These are phyloP conservation scores for Ophiosphaerella korrae DNA, from an alignment of 2,329 filamentous ascomycete genomes.

Conservation along the genomic window DNA sequence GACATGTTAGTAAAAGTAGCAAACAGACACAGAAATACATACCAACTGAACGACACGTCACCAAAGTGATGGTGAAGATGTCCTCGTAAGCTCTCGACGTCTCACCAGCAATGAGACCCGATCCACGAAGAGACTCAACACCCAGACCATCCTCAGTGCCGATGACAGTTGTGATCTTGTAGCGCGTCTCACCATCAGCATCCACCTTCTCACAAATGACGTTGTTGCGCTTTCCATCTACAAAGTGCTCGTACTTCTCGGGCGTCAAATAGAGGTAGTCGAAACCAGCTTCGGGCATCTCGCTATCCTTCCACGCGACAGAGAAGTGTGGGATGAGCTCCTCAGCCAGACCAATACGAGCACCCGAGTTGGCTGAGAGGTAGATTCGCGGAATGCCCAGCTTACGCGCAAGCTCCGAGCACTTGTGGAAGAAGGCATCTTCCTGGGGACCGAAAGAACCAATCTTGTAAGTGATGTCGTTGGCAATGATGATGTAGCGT, in stretches of 20 bases:
- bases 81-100: constrained; percentile 97
- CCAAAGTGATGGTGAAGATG: constrained; percentile 96
- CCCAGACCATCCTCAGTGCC: constrained; percentile 94
- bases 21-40: constrained; percentile 24
- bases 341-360: constrained; percentile 93
- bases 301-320: constrained; percentile 89
- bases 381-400: constrained; percentile 96
- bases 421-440: constrained; percentile 99
- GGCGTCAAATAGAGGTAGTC: constrained; percentile 95
- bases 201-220: constrained; percentile 87
- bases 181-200: constrained; percentile 85
- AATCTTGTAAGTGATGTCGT: constrained; percentile 99
- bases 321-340: constrained; percentile 97
- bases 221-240: constrained; percentile 73
- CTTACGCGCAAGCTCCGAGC: constrained; percentile 92
- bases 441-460: constrained; percentile 96
- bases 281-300: constrained; percentile 85
- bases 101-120: constrained; percentile 96
- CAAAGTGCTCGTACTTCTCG: constrained; percentile 83
- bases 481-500: constrained; percentile 94
- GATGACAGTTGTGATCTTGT: constrained; percentile 93
- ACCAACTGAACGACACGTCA: constrained; percentile 97
- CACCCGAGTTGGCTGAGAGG: constrained; percentile 97
- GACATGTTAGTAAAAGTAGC: constrained; percentile 39
- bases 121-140: constrained; percentile 96